A percentile compares a stretch with the other conserved stretches of the same genome.
phyloP scores from a whole-genome alignment of 2,329 filamentous ascomycete genomes.

The Colletotrichum eremochloae region DNA sequence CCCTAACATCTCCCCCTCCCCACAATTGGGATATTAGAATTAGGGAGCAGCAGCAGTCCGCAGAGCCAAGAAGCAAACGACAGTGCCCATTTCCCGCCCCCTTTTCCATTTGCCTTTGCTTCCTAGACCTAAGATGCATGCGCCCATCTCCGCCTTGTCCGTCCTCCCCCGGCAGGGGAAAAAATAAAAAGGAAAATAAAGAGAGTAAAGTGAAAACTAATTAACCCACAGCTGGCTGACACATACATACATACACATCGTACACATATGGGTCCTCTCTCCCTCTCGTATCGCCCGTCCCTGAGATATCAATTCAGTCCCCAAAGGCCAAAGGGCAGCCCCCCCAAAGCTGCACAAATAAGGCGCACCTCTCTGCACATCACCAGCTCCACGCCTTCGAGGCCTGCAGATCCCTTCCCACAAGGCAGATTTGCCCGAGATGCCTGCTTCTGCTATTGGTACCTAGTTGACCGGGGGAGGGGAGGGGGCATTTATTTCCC shows the following conservation, averaged over 20 bases:
- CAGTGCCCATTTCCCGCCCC: constrained; percentile 13
- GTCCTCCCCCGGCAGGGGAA: not conserved
- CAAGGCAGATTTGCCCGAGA: not conserved
- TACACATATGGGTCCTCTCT: not conserved
- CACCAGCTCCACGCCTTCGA: not conserved
- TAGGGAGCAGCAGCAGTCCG: not conserved
- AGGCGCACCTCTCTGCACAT: not conserved
- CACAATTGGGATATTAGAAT: not conserved
- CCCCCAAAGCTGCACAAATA: constrained; percentile 14
- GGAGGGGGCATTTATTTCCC: not conserved
- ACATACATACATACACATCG: not conserved
- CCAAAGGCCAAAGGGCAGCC: not conserved
- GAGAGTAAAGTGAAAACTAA: not conserved
- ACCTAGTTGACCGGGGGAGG: not conserved
- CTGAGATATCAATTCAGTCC: not conserved
- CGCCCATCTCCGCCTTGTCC: constrained; percentile 3
- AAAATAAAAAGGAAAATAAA: not conserved
- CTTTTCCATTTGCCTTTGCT: not conserved
- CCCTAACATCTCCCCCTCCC: not conserved
- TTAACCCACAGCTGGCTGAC: not conserved
- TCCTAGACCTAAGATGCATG: not conserved
- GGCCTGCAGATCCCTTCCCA: constrained; percentile 6
- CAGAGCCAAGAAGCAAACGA: not conserved
- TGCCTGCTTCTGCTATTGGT: not conserved
- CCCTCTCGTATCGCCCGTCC: not conserved